Evolutionary conservation across 2,329 filamentous ascomycete species (phyloP), one percentile per base, ranked within the genome.

Genomic region (Epichloe elymi): DNA sequence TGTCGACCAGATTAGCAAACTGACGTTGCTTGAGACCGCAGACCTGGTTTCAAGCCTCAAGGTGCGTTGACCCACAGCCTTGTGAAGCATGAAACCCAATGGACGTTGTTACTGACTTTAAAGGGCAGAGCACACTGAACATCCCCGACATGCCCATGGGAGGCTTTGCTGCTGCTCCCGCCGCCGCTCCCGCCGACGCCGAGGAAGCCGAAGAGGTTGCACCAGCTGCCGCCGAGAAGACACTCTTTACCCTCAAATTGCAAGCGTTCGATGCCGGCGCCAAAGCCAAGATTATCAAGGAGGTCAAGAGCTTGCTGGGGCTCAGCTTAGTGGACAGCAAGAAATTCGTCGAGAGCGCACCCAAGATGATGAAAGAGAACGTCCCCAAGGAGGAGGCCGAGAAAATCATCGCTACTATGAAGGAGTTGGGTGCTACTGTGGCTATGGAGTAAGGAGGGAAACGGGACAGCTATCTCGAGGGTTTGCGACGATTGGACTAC

Each of bases 201-300:
- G 82, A 90, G 67, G 89, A 93, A 65, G 86, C 85, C 58, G 88
- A 96, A 65, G 90, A 93, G 54, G 87, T 87, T 1, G 89, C 91
- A 37, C 87, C 88, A 3, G 86, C 85, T 39, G 84, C 89, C 60
- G 88, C 93, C 70, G 95, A 97, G 80, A 97, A 84, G 83, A 91
- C 91, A 4, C 80, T 98, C 55, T 99, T 99, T 79, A 95, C 86
- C 68, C 72, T 99, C 58, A 97, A 96, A 76, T 83, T 99, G 56
- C 79, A 87, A 70, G 85, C 85, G 37, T 94, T 97, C 67, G 94
- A 98, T 49, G 78, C 89, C 30, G 78, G 73, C 48, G 75, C 91
- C 58, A 99, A 99, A 78, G 89, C 94, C 63, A 99, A 99, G 85
- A 77, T 98, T 63, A 99, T 98, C 79, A 99, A 99, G 81, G 93